Base-by-base conservation (phyloP, 108 stramenopile genomes). In the Pelagomonas calceolata region DNA sequence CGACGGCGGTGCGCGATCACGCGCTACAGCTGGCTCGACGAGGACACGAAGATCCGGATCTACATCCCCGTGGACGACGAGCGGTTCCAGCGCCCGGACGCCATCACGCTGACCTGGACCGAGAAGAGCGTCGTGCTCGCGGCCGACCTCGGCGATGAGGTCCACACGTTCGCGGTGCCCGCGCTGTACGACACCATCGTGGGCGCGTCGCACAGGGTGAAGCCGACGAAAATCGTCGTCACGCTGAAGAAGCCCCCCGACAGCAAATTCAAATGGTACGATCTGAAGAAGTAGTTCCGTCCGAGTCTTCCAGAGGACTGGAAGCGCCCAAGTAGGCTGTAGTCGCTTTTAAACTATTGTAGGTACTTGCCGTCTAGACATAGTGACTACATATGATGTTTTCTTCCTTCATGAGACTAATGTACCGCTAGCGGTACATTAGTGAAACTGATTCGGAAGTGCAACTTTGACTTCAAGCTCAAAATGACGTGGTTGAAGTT, bases 1-100 rank as follows among this genome's bases (percentile, higher is more conserved):
- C 39, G 39, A 43, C 5, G 39, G 39, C 5, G 12, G 39, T 12
- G 5, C 51, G 26, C 51, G 26, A 60, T 60, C 51, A 60, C 51
- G 51, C 18, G 1, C 7, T 74, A 34, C 34, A 44, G 44, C 26
- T 74, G 73, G 73, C 34, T 74, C 32, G 73, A 74, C 46, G 73
- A 69, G 67, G 66, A 64, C 30, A 68, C 44, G 39, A 66, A 36
- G 32, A 34, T 74, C 46, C 66, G 66, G 18, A 32, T 74, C 32
- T 69, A 39, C 45, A 64, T 74, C 66, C 66, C 66, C 37, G 10
- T 45, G 32, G 65, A 74, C 30, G 66, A 74, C 30, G 39, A 12
- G 9, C 39, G 39, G 9, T 43, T 43, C 39, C 39, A 43, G 39
- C 39, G 12, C 9, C 66, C 73, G 31, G 30, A 10, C 33, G 68